phyloP scores from a whole-genome alignment of 345 rosid species.

The Lumnitzera racemosa region DNA sequence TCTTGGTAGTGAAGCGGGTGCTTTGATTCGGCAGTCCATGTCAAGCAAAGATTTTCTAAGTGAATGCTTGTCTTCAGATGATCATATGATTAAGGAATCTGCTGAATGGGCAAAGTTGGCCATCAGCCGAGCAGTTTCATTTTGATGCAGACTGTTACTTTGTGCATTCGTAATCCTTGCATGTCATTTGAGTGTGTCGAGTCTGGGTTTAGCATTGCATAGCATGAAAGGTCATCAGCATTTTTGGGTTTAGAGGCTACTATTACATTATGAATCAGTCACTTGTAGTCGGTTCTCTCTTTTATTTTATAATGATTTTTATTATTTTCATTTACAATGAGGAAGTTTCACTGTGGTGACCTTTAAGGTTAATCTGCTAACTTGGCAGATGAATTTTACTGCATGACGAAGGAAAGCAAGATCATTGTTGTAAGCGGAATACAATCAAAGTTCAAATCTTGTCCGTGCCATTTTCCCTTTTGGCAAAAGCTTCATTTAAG shows the following conservation, averaged over 20 bases:
- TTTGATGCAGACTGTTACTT: constrained; percentile 28
- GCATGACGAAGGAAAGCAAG: constrained; percentile 8
- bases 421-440: constrained; percentile 11
- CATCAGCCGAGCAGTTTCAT: constrained; percentile 43
- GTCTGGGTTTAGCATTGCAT: constrained; percentile 33
- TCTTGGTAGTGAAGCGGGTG: constrained; percentile 53
- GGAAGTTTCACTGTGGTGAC: constrained; percentile 23
- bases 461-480: constrained; percentile 6
- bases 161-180: constrained; percentile 23
- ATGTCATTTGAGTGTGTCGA: constrained; percentile 51
- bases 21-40: constrained; percentile 49
- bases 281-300: constrained; percentile 5
- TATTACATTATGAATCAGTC: constrained; percentile 1
- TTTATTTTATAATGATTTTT: constrained; percentile 6
- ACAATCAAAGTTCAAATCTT: constrained; percentile 8
- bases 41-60: constrained; percentile 44
- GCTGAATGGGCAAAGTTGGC: constrained; percentile 67
- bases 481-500: constrained; percentile 1
- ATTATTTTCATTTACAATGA: constrained; percentile 12
- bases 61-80: constrained; percentile 50
- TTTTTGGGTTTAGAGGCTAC: constrained; percentile 15
- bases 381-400: constrained; percentile 17
- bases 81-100: constrained; percentile 54
- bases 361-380: constrained; percentile 17
- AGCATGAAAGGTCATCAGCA: constrained; percentile 37